phyloP scores from a whole-genome alignment of 768 basidiomycete genomes.

The Suillus subalutaceus region DNA sequence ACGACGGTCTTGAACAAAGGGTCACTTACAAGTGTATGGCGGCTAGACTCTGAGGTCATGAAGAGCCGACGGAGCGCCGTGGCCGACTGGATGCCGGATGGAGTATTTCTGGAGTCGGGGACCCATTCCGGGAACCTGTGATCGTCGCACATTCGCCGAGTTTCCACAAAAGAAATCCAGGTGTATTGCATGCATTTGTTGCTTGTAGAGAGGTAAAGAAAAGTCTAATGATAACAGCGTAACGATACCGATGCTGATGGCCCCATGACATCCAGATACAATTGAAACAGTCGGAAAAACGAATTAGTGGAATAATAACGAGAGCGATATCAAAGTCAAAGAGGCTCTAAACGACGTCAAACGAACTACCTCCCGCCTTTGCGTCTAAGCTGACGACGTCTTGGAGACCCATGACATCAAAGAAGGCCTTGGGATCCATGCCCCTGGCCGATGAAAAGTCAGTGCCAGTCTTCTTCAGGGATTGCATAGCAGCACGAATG shows the following conservation, averaged over 20 bases:
- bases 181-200: conserved; percentile 19
- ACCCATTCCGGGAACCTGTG: not conserved
- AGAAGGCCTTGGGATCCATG: conserved; percentile 80
- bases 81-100: conserved; percentile 8
- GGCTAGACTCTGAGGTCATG: not conserved
- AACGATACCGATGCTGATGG: conserved; percentile 15
- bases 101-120: conserved; percentile 4
- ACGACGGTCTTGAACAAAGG: not conserved
- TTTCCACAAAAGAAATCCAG: not conserved
- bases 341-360: conserved; percentile 46
- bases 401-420: conserved; percentile 71
- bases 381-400: conserved; percentile 59
- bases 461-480: conserved; percentile 76
- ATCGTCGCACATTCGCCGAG: not conserved
- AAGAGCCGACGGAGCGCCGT: conserved; percentile 17
- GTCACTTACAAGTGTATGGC: not conserved
- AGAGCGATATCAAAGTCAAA: not conserved
- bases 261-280: conserved; percentile 19
- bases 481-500: conserved; percentile 76
- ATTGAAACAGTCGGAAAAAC: conserved; percentile 8
- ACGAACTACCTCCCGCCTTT: conserved; percentile 61
- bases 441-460: conserved; percentile 63
- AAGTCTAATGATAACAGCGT: conserved; percentile 25
- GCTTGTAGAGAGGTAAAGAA: conserved; percentile 22
- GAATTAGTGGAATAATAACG: not conserved